phyloP scores from a whole-genome alignment of 306 rosid genomes.

The Ochetophila trinervis region DNA sequence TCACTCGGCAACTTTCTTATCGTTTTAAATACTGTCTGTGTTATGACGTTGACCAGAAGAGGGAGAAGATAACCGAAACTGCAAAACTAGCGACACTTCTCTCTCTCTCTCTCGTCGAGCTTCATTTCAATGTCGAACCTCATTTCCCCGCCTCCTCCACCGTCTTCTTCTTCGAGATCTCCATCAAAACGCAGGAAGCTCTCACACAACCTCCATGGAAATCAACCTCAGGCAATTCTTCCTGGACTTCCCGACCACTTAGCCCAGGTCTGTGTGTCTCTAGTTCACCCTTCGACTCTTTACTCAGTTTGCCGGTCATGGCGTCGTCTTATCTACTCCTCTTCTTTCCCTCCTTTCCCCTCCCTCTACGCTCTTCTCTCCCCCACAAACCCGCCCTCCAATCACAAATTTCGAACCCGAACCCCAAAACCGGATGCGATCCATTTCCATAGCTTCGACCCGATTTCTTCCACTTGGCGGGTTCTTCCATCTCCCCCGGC shows the following conservation, averaged over 20 bases:
- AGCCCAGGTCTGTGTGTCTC: slow-evolving; percentile 59
- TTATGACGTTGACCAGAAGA: too few species aligned
- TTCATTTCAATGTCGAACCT: slow-evolving; percentile 25
- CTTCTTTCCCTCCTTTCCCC: slow-evolving; percentile 69
- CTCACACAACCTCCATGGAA: neutral
- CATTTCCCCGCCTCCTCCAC: neutral
- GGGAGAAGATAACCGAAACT: too few species aligned
- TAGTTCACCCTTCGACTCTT: slow-evolving; percentile 39
- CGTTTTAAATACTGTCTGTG: too few species aligned
- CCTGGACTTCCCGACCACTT: slow-evolving; percentile 80
- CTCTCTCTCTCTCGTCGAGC: neutral
- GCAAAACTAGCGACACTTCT: too few species aligned
- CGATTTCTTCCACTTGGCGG: slow-evolving; percentile 50
- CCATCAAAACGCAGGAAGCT: slow-evolving; percentile 29
- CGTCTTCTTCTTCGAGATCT: neutral
- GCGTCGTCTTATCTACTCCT: slow-evolving; percentile 66
- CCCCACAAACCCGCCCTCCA: neutral
- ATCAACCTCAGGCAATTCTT: slow-evolving; percentile 27
- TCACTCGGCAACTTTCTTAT: too few species aligned
- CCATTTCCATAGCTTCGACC: slow-evolving; percentile 51
- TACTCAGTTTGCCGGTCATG: slow-evolving; percentile 62
- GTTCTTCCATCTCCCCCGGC: slow-evolving; percentile 48
- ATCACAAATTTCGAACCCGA: neutral
- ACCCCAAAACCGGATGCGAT: slow-evolving; percentile 16
- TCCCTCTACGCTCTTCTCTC: slow-evolving; percentile 59